Evolutionary conservation across 2,329 filamentous ascomycete species (phyloP).

Genomic region (Mycosphaerella arachidis): DNA sequence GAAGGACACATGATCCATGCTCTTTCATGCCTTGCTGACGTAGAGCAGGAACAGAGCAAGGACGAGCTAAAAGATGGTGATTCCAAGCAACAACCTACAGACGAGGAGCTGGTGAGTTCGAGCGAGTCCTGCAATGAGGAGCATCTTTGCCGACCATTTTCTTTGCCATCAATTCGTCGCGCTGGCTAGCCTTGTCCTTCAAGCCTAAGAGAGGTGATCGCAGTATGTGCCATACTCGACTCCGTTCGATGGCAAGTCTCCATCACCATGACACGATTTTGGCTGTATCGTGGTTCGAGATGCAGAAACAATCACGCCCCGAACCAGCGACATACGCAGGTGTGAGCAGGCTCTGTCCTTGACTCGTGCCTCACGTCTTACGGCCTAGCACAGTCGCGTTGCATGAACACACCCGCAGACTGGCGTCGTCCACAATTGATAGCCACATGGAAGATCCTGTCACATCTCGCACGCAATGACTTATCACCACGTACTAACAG

Average conservation of each 20-base stretch:
- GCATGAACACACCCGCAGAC: neutral
- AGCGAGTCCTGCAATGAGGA: neutral
- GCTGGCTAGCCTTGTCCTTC: neutral
- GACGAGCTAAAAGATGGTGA: neutral
- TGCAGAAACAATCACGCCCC: neutral
- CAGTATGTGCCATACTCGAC: neutral
- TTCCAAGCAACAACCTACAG: neutral
- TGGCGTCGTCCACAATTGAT: neutral
- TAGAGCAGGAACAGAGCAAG: constrained; percentile 13
- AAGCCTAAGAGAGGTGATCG: neutral
- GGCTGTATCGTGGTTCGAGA: neutral
- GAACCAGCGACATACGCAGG: neutral
- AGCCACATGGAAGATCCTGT: neutral
- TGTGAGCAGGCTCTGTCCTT: neutral
- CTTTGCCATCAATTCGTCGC: neutral
- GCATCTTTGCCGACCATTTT: neutral
- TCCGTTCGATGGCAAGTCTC: neutral
- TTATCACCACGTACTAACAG: constrained; percentile 1
- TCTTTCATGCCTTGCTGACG: constrained; percentile 16
- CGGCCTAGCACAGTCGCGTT: neutral
- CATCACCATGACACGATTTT: neutral
- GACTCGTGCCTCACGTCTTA: neutral
- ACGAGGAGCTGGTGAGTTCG: constrained; percentile 7
- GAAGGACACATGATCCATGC: neutral
- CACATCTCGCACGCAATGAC: neutral